Percentiles rank a stretch among this genome's conserved stretches.
Conservation (phyloP, 2,329 filamentous ascomycete species). For the Penicillium sp. region DNA sequence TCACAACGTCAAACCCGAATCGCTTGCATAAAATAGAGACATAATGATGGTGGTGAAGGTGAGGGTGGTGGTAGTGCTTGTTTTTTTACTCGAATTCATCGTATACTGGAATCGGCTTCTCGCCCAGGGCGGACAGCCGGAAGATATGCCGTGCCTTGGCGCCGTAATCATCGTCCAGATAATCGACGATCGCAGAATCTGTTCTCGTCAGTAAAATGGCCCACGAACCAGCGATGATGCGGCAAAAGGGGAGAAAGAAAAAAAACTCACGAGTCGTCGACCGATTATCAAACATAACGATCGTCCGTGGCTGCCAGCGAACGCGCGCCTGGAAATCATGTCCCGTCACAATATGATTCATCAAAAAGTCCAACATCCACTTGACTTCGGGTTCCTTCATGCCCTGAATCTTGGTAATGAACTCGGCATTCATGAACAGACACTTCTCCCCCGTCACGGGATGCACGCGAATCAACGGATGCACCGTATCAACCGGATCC, state of each 20-base stretch:
- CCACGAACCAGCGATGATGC: background rate
- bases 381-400: slow-evolving; percentile 53
- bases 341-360: slow-evolving; percentile 52
- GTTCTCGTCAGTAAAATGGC: slow-evolving; percentile 19
- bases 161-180: slow-evolving; percentile 51
- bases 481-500: slow-evolving; percentile 50
- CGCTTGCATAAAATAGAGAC: slow-evolving; percentile 8
- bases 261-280: slow-evolving; percentile 49
- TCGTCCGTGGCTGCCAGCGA: slow-evolving; percentile 53
- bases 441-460: slow-evolving; percentile 55
- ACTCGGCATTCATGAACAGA: slow-evolving; percentile 54
- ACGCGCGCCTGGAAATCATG: slow-evolving; percentile 55
- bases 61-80: background rate
- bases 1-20: slow-evolving; percentile 16
- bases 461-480: slow-evolving; percentile 53
- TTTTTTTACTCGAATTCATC: slow-evolving; percentile 34
- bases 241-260: background rate
- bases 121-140: slow-evolving; percentile 54
- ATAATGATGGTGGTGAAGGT: background rate
- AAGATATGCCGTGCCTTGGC: slow-evolving; percentile 55
- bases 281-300: slow-evolving; percentile 57
- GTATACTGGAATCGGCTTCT: slow-evolving; percentile 54
- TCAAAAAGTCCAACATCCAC: slow-evolving; percentile 52
- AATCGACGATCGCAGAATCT: slow-evolving; percentile 58
- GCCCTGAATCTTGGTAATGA: slow-evolving; percentile 53